phyloP scores from a whole-genome alignment of 176 grass and related monocot genomes.

The Cymbopogon citratus region DNA sequence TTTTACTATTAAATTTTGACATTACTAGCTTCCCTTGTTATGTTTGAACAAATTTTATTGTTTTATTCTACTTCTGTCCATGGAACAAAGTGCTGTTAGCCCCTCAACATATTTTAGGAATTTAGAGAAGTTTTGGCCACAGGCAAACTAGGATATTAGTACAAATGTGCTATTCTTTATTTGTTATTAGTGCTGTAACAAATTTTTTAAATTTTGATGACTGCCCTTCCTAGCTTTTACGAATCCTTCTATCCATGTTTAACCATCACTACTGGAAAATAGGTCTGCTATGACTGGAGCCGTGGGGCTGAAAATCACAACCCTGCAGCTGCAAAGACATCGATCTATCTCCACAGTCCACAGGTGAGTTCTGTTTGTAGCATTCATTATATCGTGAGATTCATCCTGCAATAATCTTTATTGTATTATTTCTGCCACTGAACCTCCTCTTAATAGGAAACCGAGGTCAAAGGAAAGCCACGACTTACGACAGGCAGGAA shows the following conservation, averaged over 20 bases:
- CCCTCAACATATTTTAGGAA: background rate
- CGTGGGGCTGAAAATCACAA: constrained; percentile 96
- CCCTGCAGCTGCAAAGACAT: constrained; percentile 81
- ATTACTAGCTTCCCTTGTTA: background rate
- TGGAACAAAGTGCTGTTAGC: background rate
- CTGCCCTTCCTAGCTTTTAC: background rate
- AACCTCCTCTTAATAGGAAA: constrained; percentile 47
- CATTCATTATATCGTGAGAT: background rate
- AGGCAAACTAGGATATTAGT: background rate
- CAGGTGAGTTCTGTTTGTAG: constrained; percentile 37
- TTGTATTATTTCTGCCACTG: background rate
- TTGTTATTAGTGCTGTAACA: background rate
- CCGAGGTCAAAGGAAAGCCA: constrained; percentile 93
- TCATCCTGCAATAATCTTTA: background rate
- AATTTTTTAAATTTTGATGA: background rate
- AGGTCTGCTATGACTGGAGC: constrained; percentile 96
- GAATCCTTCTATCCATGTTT: background rate
- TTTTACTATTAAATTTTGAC: background rate
- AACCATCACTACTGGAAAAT: background rate
- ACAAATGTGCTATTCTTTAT: background rate
- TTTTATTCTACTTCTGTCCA: background rate
- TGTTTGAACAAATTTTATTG: background rate
- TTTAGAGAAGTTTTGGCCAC: background rate
- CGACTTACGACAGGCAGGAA: constrained; percentile 59
- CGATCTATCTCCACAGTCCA: constrained; percentile 88